A percentile compares a stretch with the other conserved stretches of the same genome.
Conservation (phyloP, 2,329 filamentous ascomycete species). For the Fusarium piperis region DNA sequence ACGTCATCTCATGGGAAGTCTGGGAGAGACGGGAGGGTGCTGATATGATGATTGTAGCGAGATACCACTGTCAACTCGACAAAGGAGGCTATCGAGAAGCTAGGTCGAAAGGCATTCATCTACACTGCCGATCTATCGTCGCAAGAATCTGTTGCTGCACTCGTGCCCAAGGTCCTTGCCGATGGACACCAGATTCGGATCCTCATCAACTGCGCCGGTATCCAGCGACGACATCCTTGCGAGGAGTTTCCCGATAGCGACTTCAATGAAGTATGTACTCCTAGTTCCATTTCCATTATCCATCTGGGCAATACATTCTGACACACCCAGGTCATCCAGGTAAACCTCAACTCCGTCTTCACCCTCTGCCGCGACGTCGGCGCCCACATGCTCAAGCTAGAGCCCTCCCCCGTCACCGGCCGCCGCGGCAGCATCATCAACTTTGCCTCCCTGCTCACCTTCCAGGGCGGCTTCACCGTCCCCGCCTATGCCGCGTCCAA, state of each 20-base stretch:
- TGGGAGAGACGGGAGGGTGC: not conserved
- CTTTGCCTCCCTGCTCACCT: slow-evolving; percentile 81
- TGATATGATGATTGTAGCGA: slow-evolving; percentile 46
- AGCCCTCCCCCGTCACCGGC: slow-evolving; percentile 57
- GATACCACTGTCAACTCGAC: slow-evolving; percentile 60
- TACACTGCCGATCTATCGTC: slow-evolving; percentile 77
- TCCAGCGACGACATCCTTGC: slow-evolving; percentile 81
- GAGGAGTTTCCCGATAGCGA: slow-evolving; percentile 80
- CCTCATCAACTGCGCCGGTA: slow-evolving; percentile 86
- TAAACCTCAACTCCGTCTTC: slow-evolving; percentile 87
- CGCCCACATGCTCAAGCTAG: slow-evolving; percentile 76
- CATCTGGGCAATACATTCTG: not conserved
- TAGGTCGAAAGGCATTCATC: slow-evolving; percentile 73
- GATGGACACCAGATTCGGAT: slow-evolving; percentile 76
- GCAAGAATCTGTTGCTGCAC: slow-evolving; percentile 64
- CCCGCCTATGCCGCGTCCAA: slow-evolving; percentile 89
- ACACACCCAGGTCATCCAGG: slow-evolving; percentile 73
- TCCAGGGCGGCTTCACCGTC: slow-evolving; percentile 89
- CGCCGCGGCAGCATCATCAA: slow-evolving; percentile 82
- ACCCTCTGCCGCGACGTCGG: slow-evolving; percentile 80
- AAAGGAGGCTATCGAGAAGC: slow-evolving; percentile 67
- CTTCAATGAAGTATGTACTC: slow-evolving; percentile 69
- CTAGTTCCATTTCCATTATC: not conserved
- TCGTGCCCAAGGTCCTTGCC: slow-evolving; percentile 69
- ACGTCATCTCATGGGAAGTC: slow-evolving; percentile 19